Percentiles rank a stretch among this genome's conserved stretches.
Conservation (phyloP, 768 basidiomycete species). For the Tulasnella calospora region DNA sequence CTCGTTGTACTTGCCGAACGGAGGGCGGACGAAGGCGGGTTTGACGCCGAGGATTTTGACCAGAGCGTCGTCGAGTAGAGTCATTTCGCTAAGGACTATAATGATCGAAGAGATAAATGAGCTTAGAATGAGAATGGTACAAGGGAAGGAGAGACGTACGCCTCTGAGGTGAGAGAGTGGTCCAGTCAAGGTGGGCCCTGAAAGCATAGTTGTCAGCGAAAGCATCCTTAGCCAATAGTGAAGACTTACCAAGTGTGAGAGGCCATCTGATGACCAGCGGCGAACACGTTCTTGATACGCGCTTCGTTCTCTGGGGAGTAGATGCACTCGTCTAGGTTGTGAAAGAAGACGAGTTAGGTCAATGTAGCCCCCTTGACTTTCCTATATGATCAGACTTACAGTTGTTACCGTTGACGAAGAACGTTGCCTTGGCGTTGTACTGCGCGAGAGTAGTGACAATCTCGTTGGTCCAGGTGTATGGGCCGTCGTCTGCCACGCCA, state of each 20-base stretch:
- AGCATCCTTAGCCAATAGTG: background rate
- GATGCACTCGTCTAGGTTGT: background rate
- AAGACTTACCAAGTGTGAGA: constrained; percentile 14
- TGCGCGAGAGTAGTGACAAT: constrained; percentile 13
- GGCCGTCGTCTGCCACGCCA: constrained; percentile 28
- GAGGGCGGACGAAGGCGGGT: constrained; percentile 26
- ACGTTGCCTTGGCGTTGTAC: constrained; percentile 20
- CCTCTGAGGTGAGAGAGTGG: background rate
- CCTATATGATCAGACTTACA: background rate
- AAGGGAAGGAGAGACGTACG: background rate
- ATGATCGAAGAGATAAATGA: background rate
- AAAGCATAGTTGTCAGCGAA: too few relatives aligned
- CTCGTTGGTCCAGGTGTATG: constrained; percentile 23
- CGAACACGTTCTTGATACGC: background rate
- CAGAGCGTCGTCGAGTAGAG: background rate
- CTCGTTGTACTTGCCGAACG: constrained; percentile 17
- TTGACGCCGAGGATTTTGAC: constrained; percentile 2
- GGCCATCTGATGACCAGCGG: constrained; percentile 23
- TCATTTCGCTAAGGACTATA: background rate
- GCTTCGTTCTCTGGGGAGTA: background rate
- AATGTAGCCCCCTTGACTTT: background rate
- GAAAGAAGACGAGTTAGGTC: background rate
- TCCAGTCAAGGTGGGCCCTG: background rate
- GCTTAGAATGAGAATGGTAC: background rate
- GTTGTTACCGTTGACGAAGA: constrained; percentile 21